Evolutionary conservation across 805 yeast genomes (phyloP).

Genomic region (Saccharomycopsis oosterbeekiorum): DNA sequence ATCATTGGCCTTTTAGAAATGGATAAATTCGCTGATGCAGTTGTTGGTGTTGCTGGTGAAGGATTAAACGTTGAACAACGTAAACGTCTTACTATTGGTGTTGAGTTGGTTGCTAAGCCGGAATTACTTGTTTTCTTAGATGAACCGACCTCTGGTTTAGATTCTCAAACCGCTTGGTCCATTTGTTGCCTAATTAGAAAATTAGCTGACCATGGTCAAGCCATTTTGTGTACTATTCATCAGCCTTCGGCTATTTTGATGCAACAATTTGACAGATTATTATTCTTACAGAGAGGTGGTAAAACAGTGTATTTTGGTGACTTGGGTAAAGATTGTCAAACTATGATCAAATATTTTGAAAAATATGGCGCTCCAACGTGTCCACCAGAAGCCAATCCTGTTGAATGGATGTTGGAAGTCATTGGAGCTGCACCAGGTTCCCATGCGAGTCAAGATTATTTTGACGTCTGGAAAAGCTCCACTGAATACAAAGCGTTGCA

Average conservation of each 20-base stretch:
- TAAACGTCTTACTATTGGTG: conserved; percentile 60
- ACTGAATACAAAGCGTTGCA: conserved; percentile 42
- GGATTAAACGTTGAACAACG: conserved; percentile 64
- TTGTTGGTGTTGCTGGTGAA: conserved; percentile 67
- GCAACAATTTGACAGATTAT: conserved; percentile 56
- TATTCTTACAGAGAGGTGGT: conserved; percentile 67
- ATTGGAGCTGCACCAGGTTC: conserved; percentile 82
- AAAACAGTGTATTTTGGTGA: conserved; percentile 76
- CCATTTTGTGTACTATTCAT: conserved; percentile 67
- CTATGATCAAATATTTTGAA: conserved; percentile 59
- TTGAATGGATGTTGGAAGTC: conserved; percentile 63
- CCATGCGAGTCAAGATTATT: conserved; percentile 47
- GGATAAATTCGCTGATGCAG: conserved; percentile 65
- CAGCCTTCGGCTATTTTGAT: conserved; percentile 67
- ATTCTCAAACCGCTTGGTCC: conserved; percentile 59
- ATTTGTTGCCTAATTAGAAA: conserved; percentile 57
- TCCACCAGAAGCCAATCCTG: conserved; percentile 53
- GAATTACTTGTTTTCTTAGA: conserved; percentile 52
- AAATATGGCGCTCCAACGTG: conserved; percentile 64
- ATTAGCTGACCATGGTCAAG: conserved; percentile 62
- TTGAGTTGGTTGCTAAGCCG: conserved; percentile 63
- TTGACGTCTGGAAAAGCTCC: conserved; percentile 48
- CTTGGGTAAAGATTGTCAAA: conserved; percentile 52
- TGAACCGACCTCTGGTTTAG: conserved; percentile 69
- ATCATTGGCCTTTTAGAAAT: conserved; percentile 59